A percentile compares a stretch with the other conserved stretches of the same genome.
Evolutionary conservation across 2,329 filamentous ascomycete species (phyloP).

Genomic region (Epichloe typhina): DNA sequence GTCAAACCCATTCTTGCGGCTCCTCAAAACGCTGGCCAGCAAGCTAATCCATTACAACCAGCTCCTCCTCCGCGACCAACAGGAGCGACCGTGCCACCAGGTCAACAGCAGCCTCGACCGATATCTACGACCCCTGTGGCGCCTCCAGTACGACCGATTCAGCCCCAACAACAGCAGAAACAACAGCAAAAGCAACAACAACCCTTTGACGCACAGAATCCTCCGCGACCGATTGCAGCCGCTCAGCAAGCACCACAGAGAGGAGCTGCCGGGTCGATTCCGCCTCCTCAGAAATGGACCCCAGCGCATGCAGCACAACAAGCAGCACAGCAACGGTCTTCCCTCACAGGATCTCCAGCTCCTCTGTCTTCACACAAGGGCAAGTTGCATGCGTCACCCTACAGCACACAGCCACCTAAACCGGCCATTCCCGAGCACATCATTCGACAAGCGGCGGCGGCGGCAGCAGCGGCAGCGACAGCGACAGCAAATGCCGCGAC

Average conservation of each 20-base stretch:
- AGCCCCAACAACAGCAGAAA: constrained; percentile 16
- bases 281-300: constrained; percentile 21
- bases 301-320: constrained; percentile 16
- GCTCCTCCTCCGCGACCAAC: constrained; percentile 17
- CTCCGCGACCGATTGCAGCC: constrained; percentile 19
- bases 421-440: constrained; percentile 29
- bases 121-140: constrained; percentile 21
- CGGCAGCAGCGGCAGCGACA: constrained; percentile 1
- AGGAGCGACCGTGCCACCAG: constrained; percentile 17
- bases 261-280: constrained; percentile 9
- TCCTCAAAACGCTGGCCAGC: constrained; percentile 23
- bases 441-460: constrained; percentile 23
- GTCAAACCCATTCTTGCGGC: constrained; percentile 20
- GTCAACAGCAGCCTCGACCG: constrained; percentile 15
- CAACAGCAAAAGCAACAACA: constrained; percentile 14
- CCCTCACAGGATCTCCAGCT: constrained; percentile 13
- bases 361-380: constrained; percentile 15
- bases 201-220: constrained; percentile 3
- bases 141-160: constrained; percentile 21
- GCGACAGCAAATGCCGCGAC: constrained; percentile 13
- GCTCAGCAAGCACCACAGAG: constrained; percentile 17
- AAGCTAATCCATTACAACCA: constrained; percentile 22
- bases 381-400: constrained; percentile 16
- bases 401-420: constrained; percentile 19
- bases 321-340: constrained; percentile 8